These are phyloP conservation scores for Trametes maxima DNA, from an alignment of 768 basidiomycete genomes.

Conservation along the genomic window DNA sequence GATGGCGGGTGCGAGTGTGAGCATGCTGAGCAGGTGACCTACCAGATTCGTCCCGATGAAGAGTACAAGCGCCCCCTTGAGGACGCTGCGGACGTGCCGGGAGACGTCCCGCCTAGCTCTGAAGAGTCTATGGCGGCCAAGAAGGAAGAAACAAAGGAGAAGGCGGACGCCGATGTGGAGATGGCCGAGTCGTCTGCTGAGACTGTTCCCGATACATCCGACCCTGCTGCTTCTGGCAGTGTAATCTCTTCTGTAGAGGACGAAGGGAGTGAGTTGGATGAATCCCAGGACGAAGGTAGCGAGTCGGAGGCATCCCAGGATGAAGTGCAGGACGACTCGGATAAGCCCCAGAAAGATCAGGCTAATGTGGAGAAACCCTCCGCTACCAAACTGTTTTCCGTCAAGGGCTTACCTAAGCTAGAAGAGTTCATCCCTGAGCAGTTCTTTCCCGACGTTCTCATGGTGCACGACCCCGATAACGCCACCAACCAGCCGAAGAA, in stretches of 20 bases:
- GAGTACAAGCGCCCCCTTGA: not conserved
- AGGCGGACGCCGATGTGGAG: not conserved
- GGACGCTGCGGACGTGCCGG: not conserved
- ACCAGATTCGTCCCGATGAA: not conserved
- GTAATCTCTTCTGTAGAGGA: not conserved
- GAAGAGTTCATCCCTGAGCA: slow-evolving; percentile 30
- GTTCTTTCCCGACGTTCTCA: slow-evolving; percentile 30
- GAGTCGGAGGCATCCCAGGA: not conserved
- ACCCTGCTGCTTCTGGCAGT: not conserved
- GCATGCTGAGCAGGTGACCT: slow-evolving; percentile 8
- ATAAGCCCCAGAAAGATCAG: not conserved
- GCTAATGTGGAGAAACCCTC: not conserved
- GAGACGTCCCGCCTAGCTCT: not conserved
- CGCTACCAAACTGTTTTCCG: slow-evolving; percentile 6
- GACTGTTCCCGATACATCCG: not conserved
- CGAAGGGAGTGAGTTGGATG: not conserved
- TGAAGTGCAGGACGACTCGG: not conserved
- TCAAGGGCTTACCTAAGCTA: slow-evolving; percentile 27
- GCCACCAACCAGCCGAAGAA: slow-evolving; percentile 1
- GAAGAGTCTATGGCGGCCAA: not conserved
- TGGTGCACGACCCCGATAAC: slow-evolving; percentile 30
- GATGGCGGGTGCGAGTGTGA: slow-evolving; percentile 11
- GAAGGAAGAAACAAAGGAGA: not conserved
- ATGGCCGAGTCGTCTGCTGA: not conserved
- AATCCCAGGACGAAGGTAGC: not conserved